Conservation (phyloP, 148 eudicot species). For the Pouteria glomerata region DNA sequence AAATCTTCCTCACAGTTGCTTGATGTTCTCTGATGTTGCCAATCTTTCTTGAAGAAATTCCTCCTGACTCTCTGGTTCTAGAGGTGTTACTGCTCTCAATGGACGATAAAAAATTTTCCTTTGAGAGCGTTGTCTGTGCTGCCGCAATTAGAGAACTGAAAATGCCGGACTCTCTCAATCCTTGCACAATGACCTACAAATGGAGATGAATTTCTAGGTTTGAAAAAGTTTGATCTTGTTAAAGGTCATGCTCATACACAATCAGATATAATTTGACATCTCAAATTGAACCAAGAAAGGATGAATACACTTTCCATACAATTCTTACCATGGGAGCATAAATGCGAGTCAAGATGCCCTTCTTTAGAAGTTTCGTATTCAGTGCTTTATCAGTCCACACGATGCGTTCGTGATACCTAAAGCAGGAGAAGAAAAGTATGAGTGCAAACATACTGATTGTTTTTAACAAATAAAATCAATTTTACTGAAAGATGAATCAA, state of each 20-base stretch:
- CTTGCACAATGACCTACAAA: slow-evolving; percentile 51
- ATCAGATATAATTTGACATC: background rate
- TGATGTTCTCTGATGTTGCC: slow-evolving; percentile 15
- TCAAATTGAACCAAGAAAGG: background rate
- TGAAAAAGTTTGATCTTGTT: background rate
- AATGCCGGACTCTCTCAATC: slow-evolving; percentile 51
- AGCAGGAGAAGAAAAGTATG: background rate
- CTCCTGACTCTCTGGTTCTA: slow-evolving; percentile 3
- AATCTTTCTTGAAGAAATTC: slow-evolving; percentile 15
- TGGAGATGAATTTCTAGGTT: background rate
- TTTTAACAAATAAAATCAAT: background rate
- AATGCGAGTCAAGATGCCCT: slow-evolving; percentile 52
- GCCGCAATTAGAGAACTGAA: slow-evolving; percentile 41
- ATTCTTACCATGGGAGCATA: slow-evolving; percentile 55
- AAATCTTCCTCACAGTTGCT: slow-evolving; percentile 27
- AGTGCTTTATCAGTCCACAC: slow-evolving; percentile 43
- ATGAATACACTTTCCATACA: background rate
- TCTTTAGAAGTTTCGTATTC: slow-evolving; percentile 35
- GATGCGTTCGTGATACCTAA: slow-evolving; percentile 56
- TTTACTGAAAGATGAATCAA: too few relatives aligned
- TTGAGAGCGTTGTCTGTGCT: slow-evolving; percentile 16
- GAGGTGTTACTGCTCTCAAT: slow-evolving; percentile 8
- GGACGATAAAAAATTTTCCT: slow-evolving; percentile 13
- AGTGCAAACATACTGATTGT: background rate
- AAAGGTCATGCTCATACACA: background rate